Percentiles rank a stretch among this genome's conserved stretches.
Conservation (phyloP, 2,329 filamentous ascomycete species). For the Fusarium solani-melongenae region DNA sequence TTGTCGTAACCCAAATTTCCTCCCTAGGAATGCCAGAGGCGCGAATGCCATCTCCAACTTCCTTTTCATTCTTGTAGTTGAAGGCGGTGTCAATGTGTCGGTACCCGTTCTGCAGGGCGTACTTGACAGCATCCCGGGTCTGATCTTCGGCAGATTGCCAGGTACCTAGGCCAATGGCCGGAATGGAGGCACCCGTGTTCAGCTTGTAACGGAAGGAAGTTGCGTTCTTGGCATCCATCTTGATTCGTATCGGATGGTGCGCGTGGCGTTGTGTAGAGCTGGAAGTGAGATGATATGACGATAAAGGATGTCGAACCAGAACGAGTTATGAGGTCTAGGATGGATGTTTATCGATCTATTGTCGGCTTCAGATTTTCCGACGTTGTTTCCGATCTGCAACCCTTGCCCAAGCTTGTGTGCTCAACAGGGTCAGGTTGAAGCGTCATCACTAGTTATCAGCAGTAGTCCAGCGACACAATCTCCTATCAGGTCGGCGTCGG, state of each 20-base stretch:
- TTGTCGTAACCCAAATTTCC: conserved; percentile 73
- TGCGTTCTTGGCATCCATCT: conserved; percentile 8
- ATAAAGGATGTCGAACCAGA: neutral
- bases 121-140: conserved; percentile 62
- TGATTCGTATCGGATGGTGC: neutral
- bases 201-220: conserved; percentile 8
- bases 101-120: conserved; percentile 66
- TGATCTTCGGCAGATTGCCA: conserved; percentile 62
- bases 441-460: neutral
- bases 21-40: conserved; percentile 57
- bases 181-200: conserved; percentile 18
- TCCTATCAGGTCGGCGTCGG: conserved; percentile 5
- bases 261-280: neutral
- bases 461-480: neutral
- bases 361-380: neutral
- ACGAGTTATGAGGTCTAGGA: neutral
- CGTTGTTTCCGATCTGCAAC: neutral
- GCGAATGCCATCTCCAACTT: conserved; percentile 63
- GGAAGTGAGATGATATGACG: neutral
- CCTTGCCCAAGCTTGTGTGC: neutral
- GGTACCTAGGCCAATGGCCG: conserved; percentile 21
- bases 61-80: conserved; percentile 71
- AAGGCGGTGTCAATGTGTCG: conserved; percentile 71
- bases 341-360: neutral
- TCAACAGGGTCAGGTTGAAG: neutral